Evolutionary conservation across 352 stramenopile genomes (phyloP).

Genomic region (Globisporangium cederbergense): DNA sequence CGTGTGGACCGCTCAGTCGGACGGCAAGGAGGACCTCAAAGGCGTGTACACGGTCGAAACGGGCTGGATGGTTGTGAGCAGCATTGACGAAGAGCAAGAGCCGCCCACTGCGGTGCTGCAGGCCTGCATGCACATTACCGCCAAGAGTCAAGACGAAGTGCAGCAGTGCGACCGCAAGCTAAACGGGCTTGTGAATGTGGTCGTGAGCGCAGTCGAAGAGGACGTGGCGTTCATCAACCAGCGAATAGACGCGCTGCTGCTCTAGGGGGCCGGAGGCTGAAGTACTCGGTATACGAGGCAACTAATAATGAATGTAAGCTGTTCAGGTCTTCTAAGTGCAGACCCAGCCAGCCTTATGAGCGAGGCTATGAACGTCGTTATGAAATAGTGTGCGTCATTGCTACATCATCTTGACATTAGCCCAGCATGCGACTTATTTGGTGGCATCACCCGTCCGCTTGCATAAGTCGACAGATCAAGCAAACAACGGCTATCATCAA

Average conservation of each 20-base stretch:
- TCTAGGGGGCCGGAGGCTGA: background rate
- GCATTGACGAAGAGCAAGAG: background rate
- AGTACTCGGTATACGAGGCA: too few relatives aligned
- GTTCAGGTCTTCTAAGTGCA: too few relatives aligned
- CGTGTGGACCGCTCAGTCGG: constrained; percentile 10
- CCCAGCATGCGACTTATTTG: too few relatives aligned
- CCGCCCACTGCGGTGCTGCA: background rate
- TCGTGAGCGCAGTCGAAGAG: background rate
- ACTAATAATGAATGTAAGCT: too few relatives aligned
- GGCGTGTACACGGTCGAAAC: background rate
- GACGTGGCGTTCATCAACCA: constrained; percentile 3
- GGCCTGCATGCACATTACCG: background rate
- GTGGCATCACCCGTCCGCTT: too few relatives aligned
- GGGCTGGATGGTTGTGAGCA: constrained; percentile 6
- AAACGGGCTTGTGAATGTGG: background rate
- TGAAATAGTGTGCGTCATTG: too few relatives aligned
- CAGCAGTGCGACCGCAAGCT: background rate
- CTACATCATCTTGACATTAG: too few relatives aligned
- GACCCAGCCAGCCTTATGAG: too few relatives aligned
- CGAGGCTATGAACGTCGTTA: too few relatives aligned
- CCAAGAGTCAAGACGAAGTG: background rate
- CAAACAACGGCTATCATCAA: too few relatives aligned
- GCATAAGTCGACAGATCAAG: too few relatives aligned
- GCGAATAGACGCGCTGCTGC: background rate
- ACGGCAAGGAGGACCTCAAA: constrained; percentile 6